Conservation (phyloP, 2,329 filamentous ascomycete genomes). For the Emmonsia crescens region DNA sequence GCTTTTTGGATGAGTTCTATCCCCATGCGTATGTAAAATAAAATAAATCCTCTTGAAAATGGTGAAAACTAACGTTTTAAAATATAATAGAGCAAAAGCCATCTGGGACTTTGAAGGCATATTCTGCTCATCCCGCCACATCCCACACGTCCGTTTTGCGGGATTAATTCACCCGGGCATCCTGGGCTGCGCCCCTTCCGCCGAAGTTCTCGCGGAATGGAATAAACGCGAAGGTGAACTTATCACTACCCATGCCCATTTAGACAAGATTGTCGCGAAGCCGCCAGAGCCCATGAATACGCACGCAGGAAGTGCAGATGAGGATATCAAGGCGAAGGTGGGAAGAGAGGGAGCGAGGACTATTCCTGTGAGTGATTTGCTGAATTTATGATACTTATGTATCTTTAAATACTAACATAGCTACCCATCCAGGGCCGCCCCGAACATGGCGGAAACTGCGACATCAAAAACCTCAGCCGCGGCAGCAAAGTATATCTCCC, state of each 20-base stretch:
- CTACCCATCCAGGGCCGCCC: conserved; percentile 47
- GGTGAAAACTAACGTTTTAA: background rate
- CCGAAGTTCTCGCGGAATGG: conserved; percentile 68
- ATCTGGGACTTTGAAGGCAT: conserved; percentile 72
- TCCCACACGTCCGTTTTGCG: conserved; percentile 76
- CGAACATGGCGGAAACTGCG: conserved; percentile 82
- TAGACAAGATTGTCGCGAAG: conserved; percentile 60
- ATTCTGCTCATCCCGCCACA: conserved; percentile 74
- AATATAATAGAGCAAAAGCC: conserved; percentile 45
- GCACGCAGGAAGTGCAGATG: conserved; percentile 56
- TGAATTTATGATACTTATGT: background rate
- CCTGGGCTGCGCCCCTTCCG: conserved; percentile 74
- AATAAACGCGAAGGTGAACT: conserved; percentile 73
- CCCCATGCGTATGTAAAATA: conserved; percentile 55
- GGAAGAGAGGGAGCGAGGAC: conserved; percentile 72
- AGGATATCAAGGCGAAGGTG: conserved; percentile 52
- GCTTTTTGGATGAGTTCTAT: conserved; percentile 80
- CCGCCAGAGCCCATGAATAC: conserved; percentile 62
- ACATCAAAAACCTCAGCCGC: conserved; percentile 76
- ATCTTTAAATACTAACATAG: background rate
- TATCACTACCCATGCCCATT: conserved; percentile 50
- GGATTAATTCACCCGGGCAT: conserved; percentile 89
- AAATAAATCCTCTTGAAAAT: conserved; percentile 29
- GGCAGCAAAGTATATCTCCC: conserved; percentile 78
- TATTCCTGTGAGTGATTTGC: conserved; percentile 47